These are phyloP conservation scores for Volvox carteri DNA, from an alignment of 163 green algal species.

Conservation along the genomic window DNA sequence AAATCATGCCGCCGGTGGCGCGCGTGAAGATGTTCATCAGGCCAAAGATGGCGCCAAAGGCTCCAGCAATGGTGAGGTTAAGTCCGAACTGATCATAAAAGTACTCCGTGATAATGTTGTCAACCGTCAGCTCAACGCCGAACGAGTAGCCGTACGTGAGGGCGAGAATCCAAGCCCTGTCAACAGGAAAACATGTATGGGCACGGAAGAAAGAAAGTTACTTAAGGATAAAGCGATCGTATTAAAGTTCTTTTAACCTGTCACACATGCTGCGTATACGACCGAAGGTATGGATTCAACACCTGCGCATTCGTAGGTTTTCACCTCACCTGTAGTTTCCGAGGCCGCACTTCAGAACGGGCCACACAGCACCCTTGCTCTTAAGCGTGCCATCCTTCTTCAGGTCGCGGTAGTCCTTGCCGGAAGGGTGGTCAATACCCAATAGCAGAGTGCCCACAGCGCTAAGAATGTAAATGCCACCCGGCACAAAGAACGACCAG, in stretches of 20 bases:
- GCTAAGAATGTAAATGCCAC: slow-evolving; percentile 84
- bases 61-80: slow-evolving; percentile 81
- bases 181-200: background rate
- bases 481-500: slow-evolving; percentile 94
- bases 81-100: slow-evolving; percentile 93
- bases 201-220: background rate
- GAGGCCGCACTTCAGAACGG: slow-evolving; percentile 58
- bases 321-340: slow-evolving; percentile 73
- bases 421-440: slow-evolving; percentile 46
- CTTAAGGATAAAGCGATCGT: no score
- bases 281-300: no score
- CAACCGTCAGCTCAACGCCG: slow-evolving; percentile 95
- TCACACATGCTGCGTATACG: no score
- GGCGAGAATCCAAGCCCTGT: slow-evolving; percentile 71
- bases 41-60: slow-evolving; percentile 83
- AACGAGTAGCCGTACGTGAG: slow-evolving; percentile 91
- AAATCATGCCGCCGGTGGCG: slow-evolving; percentile 85
- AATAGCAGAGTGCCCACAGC: slow-evolving; percentile 78
- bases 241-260: no score
- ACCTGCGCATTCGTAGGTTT: no score
- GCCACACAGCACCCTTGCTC: slow-evolving; percentile 49
- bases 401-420: slow-evolving; percentile 76
- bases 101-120: slow-evolving; percentile 95
- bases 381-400: slow-evolving; percentile 65
- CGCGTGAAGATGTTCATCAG: slow-evolving; percentile 95